phyloP scores from a whole-genome alignment of 495 filamentous ascomycete genomes.

The Penicillium samsonianum region DNA sequence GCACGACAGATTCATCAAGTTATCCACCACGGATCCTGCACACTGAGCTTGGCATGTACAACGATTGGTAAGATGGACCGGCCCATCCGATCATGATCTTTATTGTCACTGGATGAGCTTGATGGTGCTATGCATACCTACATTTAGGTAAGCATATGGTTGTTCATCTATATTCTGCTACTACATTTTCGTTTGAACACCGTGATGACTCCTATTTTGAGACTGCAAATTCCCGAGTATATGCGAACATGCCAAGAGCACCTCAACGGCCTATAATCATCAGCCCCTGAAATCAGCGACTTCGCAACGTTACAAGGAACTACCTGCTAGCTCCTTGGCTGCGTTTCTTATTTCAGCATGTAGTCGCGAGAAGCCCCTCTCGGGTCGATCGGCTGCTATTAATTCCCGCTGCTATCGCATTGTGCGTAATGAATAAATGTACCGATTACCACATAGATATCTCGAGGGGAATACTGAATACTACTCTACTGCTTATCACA shows the following conservation, averaged over 20 bases:
- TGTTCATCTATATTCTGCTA: background rate
- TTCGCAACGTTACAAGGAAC: conserved; percentile 18
- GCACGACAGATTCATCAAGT: background rate
- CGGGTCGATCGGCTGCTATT: conserved; percentile 14
- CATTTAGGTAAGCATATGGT: background rate
- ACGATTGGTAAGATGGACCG: background rate
- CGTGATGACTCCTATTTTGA: background rate
- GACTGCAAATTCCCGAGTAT: background rate
- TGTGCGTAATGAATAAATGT: background rate
- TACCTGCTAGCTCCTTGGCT: conserved; percentile 20
- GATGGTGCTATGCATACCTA: background rate
- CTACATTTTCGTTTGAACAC: background rate
- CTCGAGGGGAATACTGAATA: background rate
- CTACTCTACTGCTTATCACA: conserved; percentile 5
- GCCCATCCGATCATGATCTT: background rate
- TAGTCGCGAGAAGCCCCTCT: conserved; percentile 14
- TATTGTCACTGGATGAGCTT: background rate
- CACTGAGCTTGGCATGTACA: conserved; percentile 5
- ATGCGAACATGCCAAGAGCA: conserved; percentile 10
- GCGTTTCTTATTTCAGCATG: conserved; percentile 14
- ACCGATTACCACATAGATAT: background rate
- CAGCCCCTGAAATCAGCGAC: conserved; percentile 8
- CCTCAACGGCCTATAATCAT: conserved; percentile 4
- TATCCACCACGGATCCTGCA: background rate
- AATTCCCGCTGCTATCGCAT: conserved; percentile 10